A percentile compares a stretch with the other conserved stretches of the same genome.
phyloP scores from a whole-genome alignment of 2,329 filamentous ascomycete genomes.

The Metarhizium robertsii region DNA sequence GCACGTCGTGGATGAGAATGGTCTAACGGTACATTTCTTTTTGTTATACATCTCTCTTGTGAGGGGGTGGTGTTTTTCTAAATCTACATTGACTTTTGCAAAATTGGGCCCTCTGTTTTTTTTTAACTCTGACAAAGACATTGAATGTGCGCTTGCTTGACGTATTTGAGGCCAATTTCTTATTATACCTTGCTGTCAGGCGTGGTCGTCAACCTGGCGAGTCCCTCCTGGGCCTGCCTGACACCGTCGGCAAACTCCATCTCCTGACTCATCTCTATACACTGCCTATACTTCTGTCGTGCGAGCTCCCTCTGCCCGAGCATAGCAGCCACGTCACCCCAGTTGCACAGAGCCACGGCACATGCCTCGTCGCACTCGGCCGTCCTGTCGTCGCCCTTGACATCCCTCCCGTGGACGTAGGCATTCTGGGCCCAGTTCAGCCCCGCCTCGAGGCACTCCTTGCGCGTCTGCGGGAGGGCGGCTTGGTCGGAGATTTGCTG shows the following conservation, averaged over 20 bases:
- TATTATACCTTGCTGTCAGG: not conserved
- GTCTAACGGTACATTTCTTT: too few relatives aligned
- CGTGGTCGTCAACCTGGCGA: constrained; percentile 25
- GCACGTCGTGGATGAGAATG: not conserved
- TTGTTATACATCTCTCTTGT: too few relatives aligned
- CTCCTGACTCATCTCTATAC: constrained; percentile 49
- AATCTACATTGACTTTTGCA: too few relatives aligned
- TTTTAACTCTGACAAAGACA: too few relatives aligned
- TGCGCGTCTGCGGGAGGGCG: constrained; percentile 36
- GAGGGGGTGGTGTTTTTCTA: too few relatives aligned
- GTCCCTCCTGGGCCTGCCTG: constrained; percentile 40
- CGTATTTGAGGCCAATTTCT: too few relatives aligned
- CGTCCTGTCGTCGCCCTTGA: constrained; percentile 56
- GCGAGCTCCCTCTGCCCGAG: constrained; percentile 57
- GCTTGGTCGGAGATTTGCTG: constrained; percentile 16
- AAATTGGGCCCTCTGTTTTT: too few relatives aligned
- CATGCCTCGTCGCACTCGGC: constrained; percentile 79
- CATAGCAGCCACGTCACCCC: constrained; percentile 77
- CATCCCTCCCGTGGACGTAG: constrained; percentile 53
- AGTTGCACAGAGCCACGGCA: constrained; percentile 74
- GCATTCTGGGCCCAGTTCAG: constrained; percentile 74
- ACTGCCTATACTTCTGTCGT: constrained; percentile 57
- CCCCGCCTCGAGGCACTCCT: constrained; percentile 59
- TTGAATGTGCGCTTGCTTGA: too few relatives aligned
- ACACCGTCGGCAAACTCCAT: constrained; percentile 43